Percentiles rank a stretch among this genome's conserved stretches.
Conservation (phyloP, 2,329 filamentous ascomycete species). For the Pseudonectria buxi region DNA sequence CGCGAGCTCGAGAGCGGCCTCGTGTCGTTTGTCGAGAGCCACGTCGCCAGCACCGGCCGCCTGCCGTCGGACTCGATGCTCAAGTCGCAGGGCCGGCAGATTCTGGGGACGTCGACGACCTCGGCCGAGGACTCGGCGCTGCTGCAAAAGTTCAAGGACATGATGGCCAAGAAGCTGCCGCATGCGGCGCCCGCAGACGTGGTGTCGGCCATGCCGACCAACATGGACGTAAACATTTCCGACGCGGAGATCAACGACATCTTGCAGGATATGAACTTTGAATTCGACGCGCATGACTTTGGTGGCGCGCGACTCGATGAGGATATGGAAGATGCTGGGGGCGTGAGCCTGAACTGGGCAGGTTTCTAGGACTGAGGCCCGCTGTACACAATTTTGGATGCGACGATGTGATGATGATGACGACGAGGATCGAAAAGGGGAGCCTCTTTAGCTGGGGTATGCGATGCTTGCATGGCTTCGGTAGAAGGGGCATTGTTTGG, state of each 20-base stretch:
- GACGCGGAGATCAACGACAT: conserved; percentile 34
- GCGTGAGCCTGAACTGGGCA: conserved; percentile 21
- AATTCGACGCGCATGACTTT: conserved; percentile 27
- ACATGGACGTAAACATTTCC: conserved; percentile 30
- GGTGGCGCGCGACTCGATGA: conserved; percentile 16
- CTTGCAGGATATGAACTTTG: conserved; percentile 38
- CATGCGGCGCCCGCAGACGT: conserved; percentile 7
- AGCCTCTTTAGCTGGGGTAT: too few species aligned
- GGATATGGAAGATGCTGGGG: conserved; percentile 23
- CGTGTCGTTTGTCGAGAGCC: conserved; percentile 38
- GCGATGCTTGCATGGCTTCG: too few species aligned
- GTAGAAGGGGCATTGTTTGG: too few species aligned
- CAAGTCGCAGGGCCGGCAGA: conserved; percentile 39
- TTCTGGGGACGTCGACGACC: conserved; percentile 40
- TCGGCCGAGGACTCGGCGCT: conserved; percentile 48
- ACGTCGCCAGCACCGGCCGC: conserved; percentile 30
- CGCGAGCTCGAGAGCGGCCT: conserved; percentile 52
- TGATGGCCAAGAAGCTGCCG: conserved; percentile 30
- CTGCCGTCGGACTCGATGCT: conserved; percentile 45
- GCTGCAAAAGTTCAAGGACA: conserved; percentile 46
- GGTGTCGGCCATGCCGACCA: conserved; percentile 17
- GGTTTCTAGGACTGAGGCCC: conserved; percentile 17
- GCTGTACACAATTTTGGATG: conserved; percentile 10
- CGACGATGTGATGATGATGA: too few species aligned
- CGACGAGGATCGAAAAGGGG: too few species aligned